Evolutionary conservation across 169 alveolate genomes (phyloP), one percentile per base, ranked within the genome.

Genomic region (Plasmodium gallinaceum): DNA sequence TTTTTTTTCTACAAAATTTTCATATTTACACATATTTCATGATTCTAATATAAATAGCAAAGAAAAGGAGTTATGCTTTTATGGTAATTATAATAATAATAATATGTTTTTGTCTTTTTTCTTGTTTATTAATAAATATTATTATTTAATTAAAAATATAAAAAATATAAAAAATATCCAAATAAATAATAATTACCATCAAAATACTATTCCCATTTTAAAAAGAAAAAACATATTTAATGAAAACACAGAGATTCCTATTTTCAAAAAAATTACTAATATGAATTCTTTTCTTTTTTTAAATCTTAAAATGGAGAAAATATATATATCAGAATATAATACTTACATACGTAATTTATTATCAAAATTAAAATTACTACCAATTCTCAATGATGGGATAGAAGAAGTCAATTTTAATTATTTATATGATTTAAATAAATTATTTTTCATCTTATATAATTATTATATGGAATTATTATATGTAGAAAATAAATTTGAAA

Each of bases 21-120:
- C 78, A 42, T 78, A 78, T 57, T 70, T 78, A 60, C 89, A 78
- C 39, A 69, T 24, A 37, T 78, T 78, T 70, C 89, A 78, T 65
- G 76, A 78, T n/a, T 24, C 89, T 10, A 65, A 64, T 10, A 16
- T 18, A 7, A 78, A 78, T 62, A 20, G 8, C 7, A 78, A 52
- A 57, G 78, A 66, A 78, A 78, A 78, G 54, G 71, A 65, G 4
- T 42, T 78, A 18, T 26, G 62, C 37, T 78, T 51, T 48, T 32
- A 26, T 70, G 89, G 89, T 14, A 64, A 64, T 42, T 78, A 78
- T 57, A 51, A 24, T 45, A 69, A 16, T 8, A 18, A 20, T 45
- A 78, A 78, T 51, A 48, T 78, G 64, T 64, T 78, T 43, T 43
- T 52, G 26, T 78, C 89, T 5, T 78, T 64, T 58, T 64, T 51